phyloP scores from a whole-genome alignment of 441 rosid species.

The Adansonia grandidieri region DNA sequence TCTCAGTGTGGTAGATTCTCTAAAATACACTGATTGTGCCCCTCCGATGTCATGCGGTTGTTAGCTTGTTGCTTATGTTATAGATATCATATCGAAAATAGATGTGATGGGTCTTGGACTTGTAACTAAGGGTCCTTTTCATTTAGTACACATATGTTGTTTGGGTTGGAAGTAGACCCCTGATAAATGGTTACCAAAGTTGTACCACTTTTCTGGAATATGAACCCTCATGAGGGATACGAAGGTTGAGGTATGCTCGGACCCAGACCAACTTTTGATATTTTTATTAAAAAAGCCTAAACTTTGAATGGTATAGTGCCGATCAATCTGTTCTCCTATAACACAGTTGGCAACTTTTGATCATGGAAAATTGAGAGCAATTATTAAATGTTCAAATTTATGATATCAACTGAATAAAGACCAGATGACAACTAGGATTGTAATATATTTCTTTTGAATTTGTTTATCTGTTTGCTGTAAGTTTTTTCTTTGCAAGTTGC shows the following conservation, averaged over 20 bases:
- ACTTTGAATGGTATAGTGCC: not conserved
- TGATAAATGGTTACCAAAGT: not conserved
- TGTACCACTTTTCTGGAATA: too few relatives aligned
- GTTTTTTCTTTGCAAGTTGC: not conserved
- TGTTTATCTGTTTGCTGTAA: not conserved
- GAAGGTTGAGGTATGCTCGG: too few relatives aligned
- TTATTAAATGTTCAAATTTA: not conserved
- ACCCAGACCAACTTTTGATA: too few relatives aligned
- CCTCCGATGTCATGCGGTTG: not conserved
- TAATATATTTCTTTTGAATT: not conserved
- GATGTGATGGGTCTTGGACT: slow-evolving; percentile 6
- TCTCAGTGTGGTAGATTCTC: not conserved
- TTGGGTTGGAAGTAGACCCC: not conserved
- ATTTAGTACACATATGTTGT: not conserved
- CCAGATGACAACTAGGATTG: not conserved
- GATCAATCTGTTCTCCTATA: not conserved
- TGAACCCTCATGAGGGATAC: too few relatives aligned
- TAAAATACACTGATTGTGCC: not conserved
- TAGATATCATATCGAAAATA: not conserved
- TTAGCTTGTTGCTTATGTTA: not conserved
- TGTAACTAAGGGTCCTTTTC: not conserved
- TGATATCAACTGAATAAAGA: slow-evolving; percentile 18
- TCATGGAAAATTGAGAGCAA: not conserved
- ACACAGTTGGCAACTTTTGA: not conserved
- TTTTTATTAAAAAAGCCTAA: too few relatives aligned